These are phyloP conservation scores for Peronospora farinosa DNA, from an alignment of 352 stramenopile species.

Conservation along the genomic window DNA sequence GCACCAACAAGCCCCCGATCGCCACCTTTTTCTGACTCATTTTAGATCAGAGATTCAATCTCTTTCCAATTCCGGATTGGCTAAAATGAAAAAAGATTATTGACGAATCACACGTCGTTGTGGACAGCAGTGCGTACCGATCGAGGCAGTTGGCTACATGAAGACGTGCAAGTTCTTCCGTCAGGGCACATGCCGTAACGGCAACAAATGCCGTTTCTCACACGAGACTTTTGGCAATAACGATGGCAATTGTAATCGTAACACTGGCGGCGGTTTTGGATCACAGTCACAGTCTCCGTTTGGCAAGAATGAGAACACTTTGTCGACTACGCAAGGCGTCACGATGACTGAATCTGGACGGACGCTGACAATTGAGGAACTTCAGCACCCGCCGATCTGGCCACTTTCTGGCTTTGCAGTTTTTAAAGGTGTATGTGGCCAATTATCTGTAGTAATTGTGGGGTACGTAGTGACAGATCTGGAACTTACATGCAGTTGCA, in stretches of 20 bases:
- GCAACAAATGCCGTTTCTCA: constrained; percentile 58
- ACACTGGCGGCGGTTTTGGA: constrained; percentile 14
- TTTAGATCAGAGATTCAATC: no score
- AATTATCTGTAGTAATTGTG: no score
- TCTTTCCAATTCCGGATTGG: neutral
- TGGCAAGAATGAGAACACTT: constrained; percentile 8
- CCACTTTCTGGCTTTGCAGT: constrained; percentile 60
- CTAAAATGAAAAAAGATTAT: neutral
- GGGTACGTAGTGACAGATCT: no score
- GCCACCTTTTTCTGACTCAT: constrained; percentile 12
- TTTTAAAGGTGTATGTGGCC: constrained; percentile 46
- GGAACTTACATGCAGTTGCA: no score
- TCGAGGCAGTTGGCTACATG: neutral
- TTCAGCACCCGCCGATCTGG: constrained; percentile 46
- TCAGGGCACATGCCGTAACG: constrained; percentile 66
- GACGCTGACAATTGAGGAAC: constrained; percentile 51
- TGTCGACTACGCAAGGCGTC: constrained; percentile 7
- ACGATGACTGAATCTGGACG: constrained; percentile 44
- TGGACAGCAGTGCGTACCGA: no score
- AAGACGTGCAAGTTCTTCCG: constrained; percentile 61
- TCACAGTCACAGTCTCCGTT: constrained; percentile 19
- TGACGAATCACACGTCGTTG: neutral
- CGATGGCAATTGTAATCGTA: constrained; percentile 4
- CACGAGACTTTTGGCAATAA: constrained; percentile 28
- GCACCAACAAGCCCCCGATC: constrained; percentile 44